Percentiles rank a stretch among this genome's conserved stretches.
Conservation (phyloP, 2,329 filamentous ascomycete species). For the Pyrenochaeta sp. region DNA sequence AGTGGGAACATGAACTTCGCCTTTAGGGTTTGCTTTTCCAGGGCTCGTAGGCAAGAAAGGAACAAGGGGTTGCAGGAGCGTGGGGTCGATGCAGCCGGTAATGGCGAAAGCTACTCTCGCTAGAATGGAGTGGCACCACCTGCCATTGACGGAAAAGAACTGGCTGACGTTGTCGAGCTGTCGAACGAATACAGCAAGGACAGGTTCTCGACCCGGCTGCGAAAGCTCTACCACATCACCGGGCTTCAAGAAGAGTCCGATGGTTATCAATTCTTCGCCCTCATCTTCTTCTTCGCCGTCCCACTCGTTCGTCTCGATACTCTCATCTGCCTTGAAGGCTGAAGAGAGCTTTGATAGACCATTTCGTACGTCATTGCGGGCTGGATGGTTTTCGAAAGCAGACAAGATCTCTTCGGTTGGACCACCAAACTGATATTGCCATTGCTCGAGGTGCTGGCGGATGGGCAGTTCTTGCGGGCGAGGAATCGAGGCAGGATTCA, state of each 20-base stretch:
- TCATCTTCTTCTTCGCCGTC: slow-evolving; percentile 28
- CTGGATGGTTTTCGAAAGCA: slow-evolving; percentile 43
- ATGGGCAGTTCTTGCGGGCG: slow-evolving; percentile 28
- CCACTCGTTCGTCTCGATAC: slow-evolving; percentile 29
- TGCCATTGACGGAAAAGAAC: slow-evolving; percentile 61
- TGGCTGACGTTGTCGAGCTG: slow-evolving; percentile 53
- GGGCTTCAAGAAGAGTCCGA: slow-evolving; percentile 49
- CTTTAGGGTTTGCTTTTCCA: slow-evolving; percentile 28
- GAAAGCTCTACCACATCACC: slow-evolving; percentile 61
- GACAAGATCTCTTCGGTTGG: slow-evolving; percentile 39
- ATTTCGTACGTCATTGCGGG: slow-evolving; percentile 34
- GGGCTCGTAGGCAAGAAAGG: slow-evolving; percentile 60
- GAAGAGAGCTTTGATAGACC: slow-evolving; percentile 31
- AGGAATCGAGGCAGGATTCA: slow-evolving; percentile 23
- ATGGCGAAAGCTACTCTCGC: slow-evolving; percentile 58
- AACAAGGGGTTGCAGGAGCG: slow-evolving; percentile 57
- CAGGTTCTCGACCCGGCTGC: slow-evolving; percentile 46
- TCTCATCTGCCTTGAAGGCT: slow-evolving; percentile 34
- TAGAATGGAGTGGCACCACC: slow-evolving; percentile 54
- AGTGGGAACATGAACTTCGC: slow-evolving; percentile 55
- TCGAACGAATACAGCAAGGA: slow-evolving; percentile 60
- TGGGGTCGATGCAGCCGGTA: slow-evolving; percentile 57
- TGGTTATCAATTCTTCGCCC: slow-evolving; percentile 44
- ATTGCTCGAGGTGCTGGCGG: slow-evolving; percentile 46
- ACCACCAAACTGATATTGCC: slow-evolving; percentile 54